Conservation (phyloP, 2,329 filamentous ascomycete species). For the Capronia americana region DNA sequence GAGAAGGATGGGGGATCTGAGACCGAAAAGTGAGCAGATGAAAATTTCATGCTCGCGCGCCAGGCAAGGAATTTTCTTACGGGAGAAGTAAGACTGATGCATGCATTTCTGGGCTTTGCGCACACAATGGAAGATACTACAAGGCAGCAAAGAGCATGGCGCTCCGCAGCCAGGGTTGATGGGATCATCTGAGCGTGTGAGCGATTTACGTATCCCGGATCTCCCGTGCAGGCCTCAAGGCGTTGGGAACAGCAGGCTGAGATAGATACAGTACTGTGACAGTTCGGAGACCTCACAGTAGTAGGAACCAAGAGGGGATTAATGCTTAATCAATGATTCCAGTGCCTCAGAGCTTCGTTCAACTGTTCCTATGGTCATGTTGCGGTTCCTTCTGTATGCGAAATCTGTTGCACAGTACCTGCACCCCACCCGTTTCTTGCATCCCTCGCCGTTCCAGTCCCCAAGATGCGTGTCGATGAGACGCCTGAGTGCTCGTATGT, state of each 20-base stretch:
- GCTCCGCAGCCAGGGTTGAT: background rate
- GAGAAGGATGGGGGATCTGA: slow-evolving; percentile 17
- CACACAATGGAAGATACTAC: too few species aligned
- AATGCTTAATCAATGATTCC: background rate
- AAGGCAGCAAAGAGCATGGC: background rate
- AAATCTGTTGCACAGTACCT: too few species aligned
- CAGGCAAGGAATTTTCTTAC: background rate
- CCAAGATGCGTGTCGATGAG: background rate
- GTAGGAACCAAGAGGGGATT: background rate
- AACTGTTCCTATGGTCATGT: background rate
- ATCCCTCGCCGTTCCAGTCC: too few species aligned
- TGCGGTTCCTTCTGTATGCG: background rate
- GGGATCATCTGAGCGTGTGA: background rate
- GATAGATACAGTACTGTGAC: background rate
- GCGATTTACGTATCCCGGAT: background rate
- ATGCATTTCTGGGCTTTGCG: background rate
- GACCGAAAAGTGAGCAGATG: background rate
- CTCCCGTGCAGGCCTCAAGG: background rate
- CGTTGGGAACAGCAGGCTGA: background rate
- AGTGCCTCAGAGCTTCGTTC: background rate
- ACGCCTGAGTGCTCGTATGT: background rate
- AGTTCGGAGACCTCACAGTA: background rate
- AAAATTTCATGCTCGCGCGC: background rate
- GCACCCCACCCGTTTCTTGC: background rate
- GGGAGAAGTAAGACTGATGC: background rate